Percentiles rank a stretch among this genome's conserved stretches.
Conservation (phyloP, 2,329 filamentous ascomycete species). For the Ascomycota sp. region DNA sequence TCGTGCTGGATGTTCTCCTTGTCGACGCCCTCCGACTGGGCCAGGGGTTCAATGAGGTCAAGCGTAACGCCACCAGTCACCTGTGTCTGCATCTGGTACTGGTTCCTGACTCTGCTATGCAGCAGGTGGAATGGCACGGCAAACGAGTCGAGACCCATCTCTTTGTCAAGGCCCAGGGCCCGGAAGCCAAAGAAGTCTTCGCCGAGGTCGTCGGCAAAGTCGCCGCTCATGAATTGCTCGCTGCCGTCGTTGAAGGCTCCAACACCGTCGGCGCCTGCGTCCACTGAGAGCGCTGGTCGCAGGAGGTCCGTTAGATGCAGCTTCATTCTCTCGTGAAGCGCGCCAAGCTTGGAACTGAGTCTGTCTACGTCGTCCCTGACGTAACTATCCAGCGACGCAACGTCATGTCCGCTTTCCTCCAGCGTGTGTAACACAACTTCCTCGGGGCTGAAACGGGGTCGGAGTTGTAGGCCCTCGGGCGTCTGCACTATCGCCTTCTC, state of each 20-base stretch:
- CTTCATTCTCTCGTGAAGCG: constrained; percentile 89
- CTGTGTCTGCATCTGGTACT: constrained; percentile 54
- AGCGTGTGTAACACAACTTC: constrained; percentile 75
- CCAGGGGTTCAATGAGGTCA: constrained; percentile 43
- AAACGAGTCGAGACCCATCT: constrained; percentile 69
- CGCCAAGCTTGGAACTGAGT: constrained; percentile 51
- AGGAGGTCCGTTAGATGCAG: constrained; percentile 78
- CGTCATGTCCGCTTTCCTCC: constrained; percentile 59
- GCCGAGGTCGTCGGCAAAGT: constrained; percentile 91
- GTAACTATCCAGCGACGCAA: constrained; percentile 64
- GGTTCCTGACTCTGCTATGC: constrained; percentile 70
- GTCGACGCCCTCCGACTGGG: constrained; percentile 55
- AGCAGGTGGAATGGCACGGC: constrained; percentile 85
- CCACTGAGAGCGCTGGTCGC: constrained; percentile 57
- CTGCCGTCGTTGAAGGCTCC: constrained; percentile 89
- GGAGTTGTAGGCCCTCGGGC: constrained; percentile 20
- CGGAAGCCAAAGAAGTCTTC: constrained; percentile 99
- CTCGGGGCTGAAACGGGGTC: constrained; percentile 55
- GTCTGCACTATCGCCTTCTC: constrained; percentile 44
- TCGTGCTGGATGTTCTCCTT: constrained; percentile 55
- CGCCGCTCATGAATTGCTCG: constrained; percentile 87
- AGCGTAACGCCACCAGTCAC: constrained; percentile 34
- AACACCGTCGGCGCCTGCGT: constrained; percentile 61
- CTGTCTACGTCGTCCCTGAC: constrained; percentile 87
- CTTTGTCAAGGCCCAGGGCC: constrained; percentile 73